A percentile compares a stretch with the other conserved stretches of the same genome.
Evolutionary conservation across 345 rosid genomes (phyloP).

Genomic region (Euphorbia pulcherrima): DNA sequence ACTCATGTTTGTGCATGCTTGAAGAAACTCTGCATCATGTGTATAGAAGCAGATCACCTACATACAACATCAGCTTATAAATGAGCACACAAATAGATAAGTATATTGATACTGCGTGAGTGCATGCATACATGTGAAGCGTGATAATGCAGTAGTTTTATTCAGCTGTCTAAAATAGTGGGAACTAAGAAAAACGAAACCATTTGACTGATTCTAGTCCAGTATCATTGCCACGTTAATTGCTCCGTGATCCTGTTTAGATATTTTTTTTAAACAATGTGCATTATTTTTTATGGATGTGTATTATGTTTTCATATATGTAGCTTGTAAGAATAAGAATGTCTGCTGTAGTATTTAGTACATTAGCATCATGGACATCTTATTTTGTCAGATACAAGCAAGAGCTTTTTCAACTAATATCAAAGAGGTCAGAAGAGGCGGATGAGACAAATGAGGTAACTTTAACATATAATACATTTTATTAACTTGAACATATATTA

Average conservation of each 20-base stretch:
- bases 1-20: not conserved
- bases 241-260: not conserved
- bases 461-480: too few relatives aligned
- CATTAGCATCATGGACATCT: slow-evolving; percentile 5
- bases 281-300: not conserved
- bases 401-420: slow-evolving; percentile 75
- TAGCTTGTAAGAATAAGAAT: not conserved
- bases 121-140: not conserved
- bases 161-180: not conserved
- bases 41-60: not conserved
- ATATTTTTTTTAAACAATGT: too few relatives aligned
- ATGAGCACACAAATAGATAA: not conserved
- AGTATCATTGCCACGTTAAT: not conserved
- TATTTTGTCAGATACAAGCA: slow-evolving; percentile 61
- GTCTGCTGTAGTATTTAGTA: not conserved
- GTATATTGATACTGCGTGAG: not conserved
- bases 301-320: not conserved
- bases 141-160: not conserved
- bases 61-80: not conserved
- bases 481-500: not conserved
- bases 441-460: slow-evolving; percentile 67
- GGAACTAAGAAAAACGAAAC: not conserved
- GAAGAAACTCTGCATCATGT: not conserved
- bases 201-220: not conserved
- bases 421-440: slow-evolving; percentile 67